Conservation (phyloP, 2,329 filamentous ascomycete genomes). For the Colletotrichum phormii region DNA sequence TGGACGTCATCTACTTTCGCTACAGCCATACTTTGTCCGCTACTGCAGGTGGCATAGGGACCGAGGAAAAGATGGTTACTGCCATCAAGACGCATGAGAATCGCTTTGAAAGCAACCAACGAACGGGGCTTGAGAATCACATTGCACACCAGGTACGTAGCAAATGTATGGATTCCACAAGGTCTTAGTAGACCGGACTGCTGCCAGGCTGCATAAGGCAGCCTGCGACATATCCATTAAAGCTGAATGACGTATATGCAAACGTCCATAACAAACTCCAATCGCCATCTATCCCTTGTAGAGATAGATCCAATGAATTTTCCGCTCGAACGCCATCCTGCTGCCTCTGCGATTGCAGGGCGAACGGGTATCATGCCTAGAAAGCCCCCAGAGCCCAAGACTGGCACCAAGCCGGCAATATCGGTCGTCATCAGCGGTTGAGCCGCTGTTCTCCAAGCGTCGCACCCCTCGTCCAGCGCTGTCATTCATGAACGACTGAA, state of each 20-base stretch:
- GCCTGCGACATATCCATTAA: not conserved
- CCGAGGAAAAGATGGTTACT: not conserved
- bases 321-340: constrained; percentile 27
- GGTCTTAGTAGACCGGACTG: not conserved
- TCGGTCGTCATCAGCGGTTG: not conserved
- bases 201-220: constrained; percentile 2
- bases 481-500: constrained; percentile 8
- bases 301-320: constrained; percentile 1
- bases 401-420: constrained; percentile 6
- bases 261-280: constrained; percentile 22
- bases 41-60: not conserved
- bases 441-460: not conserved
- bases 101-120: not conserved
- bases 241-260: constrained; percentile 25
- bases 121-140: not conserved
- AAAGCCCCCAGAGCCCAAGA: constrained; percentile 32
- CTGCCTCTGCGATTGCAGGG: not conserved
- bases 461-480: not conserved
- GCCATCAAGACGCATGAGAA: not conserved
- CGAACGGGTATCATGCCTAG: constrained; percentile 4
- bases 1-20: not conserved
- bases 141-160: too few relatives aligned
- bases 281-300: constrained; percentile 19
- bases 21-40: not conserved
- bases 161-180: constrained; percentile 4